Conservation (phyloP, 2,329 filamentous ascomycete genomes). For the Sporothrix dimorphospora region DNA sequence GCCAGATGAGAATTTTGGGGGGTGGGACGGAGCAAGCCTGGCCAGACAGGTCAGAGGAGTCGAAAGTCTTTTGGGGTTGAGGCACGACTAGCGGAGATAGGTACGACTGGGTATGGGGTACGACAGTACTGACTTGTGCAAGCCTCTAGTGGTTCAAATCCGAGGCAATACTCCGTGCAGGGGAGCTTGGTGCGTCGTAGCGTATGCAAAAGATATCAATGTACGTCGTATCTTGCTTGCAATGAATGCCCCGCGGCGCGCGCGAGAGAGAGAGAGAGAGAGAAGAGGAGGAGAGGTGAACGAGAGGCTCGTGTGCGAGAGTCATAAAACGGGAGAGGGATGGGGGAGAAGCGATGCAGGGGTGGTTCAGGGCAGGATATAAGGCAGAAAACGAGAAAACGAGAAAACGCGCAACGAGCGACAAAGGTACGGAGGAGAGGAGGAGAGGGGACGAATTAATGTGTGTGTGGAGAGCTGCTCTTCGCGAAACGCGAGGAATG, state of each 20-base stretch:
- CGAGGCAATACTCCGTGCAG: not conserved
- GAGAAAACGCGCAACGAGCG: not conserved
- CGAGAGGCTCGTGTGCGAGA: not conserved
- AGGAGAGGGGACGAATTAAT: not conserved
- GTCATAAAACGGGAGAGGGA: not conserved
- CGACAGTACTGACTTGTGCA: too few relatives aligned
- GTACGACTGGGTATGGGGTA: not conserved
- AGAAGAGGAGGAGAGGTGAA: not conserved
- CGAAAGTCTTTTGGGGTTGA: not conserved
- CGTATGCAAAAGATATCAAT: too few relatives aligned
- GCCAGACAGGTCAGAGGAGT: conserved; percentile 6
- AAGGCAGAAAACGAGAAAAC: not conserved
- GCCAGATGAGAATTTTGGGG: not conserved
- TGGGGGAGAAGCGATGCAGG: not conserved
- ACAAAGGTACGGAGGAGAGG: not conserved
- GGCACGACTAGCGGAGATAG: not conserved
- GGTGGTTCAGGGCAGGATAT: not conserved
- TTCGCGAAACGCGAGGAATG: not conserved
- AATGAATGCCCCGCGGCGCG: too few relatives aligned
- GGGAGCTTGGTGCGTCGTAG: too few relatives aligned
- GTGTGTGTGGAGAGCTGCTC: not conserved
- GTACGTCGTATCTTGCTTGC: too few relatives aligned
- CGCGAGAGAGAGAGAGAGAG: not conserved
- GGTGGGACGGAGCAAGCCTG: conserved; percentile 3
- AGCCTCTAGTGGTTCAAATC: not conserved